Conservation (phyloP, 257 asterid species). For the Nicotiana sylvestris region DNA sequence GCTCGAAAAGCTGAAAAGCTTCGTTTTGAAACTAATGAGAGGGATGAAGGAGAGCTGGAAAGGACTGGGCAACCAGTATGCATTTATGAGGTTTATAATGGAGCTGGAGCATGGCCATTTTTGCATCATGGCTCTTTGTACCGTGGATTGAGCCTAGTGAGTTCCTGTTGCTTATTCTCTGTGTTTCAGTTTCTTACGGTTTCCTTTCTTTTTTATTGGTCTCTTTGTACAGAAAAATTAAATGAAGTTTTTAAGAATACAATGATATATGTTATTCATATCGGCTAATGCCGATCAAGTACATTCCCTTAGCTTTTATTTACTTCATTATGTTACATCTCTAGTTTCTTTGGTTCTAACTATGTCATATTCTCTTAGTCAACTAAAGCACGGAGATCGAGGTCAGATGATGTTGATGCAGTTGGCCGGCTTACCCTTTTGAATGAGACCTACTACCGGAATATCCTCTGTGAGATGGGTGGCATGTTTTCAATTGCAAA, state of each 20-base stretch:
- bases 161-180: slow-evolving; percentile 25
- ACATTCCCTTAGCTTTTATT: background rate
- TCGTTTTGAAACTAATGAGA: slow-evolving; percentile 80
- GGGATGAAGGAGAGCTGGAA: slow-evolving; percentile 99
- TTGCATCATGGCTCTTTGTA: slow-evolving; percentile 95
- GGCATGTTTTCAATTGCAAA: slow-evolving; percentile 95
- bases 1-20: slow-evolving; percentile 93
- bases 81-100: slow-evolving; percentile 89
- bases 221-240: background rate
- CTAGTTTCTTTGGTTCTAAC: slow-evolving; percentile 14
- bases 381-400: slow-evolving; percentile 57
- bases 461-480: slow-evolving; percentile 89
- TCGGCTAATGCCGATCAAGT: background rate
- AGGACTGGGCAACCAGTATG: slow-evolving; percentile 95
- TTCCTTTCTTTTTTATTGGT: background rate
- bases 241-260: slow-evolving; percentile 6
- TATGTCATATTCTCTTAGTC: slow-evolving; percentile 42
- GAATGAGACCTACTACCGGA: slow-evolving; percentile 72
- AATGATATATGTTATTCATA: background rate
- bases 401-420: slow-evolving; percentile 95
- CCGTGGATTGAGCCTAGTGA: slow-evolving; percentile 97
- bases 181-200: background rate
- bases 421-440: slow-evolving; percentile 76
- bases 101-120: slow-evolving; percentile 96
- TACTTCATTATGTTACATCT: background rate